Conservation (phyloP, 2,329 filamentous ascomycete species). For the Albifimbria verrucaria region DNA sequence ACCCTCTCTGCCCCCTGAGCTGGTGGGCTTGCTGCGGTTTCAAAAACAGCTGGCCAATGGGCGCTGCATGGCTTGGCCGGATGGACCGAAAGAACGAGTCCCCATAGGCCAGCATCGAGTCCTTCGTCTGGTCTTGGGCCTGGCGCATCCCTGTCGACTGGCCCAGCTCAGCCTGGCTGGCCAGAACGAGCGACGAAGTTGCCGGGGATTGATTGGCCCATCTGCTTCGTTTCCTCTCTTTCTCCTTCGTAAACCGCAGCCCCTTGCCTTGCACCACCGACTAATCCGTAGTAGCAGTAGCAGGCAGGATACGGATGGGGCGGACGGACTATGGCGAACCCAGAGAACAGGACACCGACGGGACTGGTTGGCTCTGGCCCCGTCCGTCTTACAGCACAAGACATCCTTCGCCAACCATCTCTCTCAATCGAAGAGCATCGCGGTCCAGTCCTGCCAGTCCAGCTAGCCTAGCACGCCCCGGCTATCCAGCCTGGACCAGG, state of each 20-base stretch:
- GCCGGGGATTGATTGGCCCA: background rate
- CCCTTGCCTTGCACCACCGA: too few species aligned
- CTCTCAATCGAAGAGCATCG: too few species aligned
- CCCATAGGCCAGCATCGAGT: background rate
- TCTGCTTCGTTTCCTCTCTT: too few species aligned
- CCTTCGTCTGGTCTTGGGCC: background rate
- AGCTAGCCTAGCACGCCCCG: too few species aligned
- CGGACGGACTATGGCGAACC: background rate
- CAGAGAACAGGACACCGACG: background rate
- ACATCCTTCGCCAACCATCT: too few species aligned
- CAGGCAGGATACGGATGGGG: too few species aligned
- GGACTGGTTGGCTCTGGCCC: background rate
- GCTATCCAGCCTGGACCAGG: too few species aligned
- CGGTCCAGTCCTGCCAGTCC: too few species aligned
- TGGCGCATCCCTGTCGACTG: too few species aligned
- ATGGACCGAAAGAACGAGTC: background rate
- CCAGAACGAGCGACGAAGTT: background rate
- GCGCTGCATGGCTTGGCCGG: background rate
- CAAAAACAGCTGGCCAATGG: conserved; percentile 13
- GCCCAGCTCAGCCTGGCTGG: background rate
- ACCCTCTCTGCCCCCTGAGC: background rate
- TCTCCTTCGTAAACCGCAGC: too few species aligned
- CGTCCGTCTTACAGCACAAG: too few species aligned
- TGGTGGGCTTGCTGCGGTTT: conserved; percentile 5
- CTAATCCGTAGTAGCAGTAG: too few species aligned